These are phyloP conservation scores for Colletotrichum orchidophilum DNA, from an alignment of 2,329 filamentous ascomycete species.

Conservation along the genomic window DNA sequence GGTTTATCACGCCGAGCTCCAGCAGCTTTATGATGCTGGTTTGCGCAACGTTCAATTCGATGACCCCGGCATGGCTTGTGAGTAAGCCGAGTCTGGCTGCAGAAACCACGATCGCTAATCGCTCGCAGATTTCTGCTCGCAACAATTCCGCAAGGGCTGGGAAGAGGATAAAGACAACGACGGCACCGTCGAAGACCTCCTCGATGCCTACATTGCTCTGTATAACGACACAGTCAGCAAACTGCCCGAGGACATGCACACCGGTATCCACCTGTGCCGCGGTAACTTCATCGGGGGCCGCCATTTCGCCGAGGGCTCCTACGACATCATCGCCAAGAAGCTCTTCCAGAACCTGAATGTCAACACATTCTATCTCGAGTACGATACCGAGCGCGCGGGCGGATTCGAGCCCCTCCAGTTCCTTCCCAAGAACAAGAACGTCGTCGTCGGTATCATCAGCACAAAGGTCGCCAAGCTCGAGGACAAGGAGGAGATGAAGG, in stretches of 20 bases:
- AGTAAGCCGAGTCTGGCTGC: constrained; percentile 41
- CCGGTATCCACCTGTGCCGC: constrained; percentile 80
- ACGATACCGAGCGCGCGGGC: constrained; percentile 71
- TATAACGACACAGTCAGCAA: constrained; percentile 78
- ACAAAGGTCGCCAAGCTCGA: constrained; percentile 71
- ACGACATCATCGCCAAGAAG: constrained; percentile 73
- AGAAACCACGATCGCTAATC: not conserved
- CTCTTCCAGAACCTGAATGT: constrained; percentile 71
- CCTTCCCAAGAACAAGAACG: constrained; percentile 68
- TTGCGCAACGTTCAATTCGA: constrained; percentile 75
- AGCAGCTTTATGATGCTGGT: constrained; percentile 68
- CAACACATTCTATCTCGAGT: constrained; percentile 76
- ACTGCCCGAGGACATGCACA: constrained; percentile 75
- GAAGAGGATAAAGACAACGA: constrained; percentile 73
- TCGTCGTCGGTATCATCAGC: constrained; percentile 71
- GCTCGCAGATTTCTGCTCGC: constrained; percentile 74
- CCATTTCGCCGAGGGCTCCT: constrained; percentile 73
- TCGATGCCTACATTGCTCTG: constrained; percentile 79
- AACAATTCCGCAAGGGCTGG: constrained; percentile 77
- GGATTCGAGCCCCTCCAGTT: constrained; percentile 72
- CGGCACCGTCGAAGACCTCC: constrained; percentile 71
- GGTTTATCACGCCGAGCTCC: constrained; percentile 71
- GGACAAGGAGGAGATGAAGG: constrained; percentile 71
- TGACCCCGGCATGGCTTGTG: constrained; percentile 74
- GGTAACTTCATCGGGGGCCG: constrained; percentile 73